Evolutionary conservation across 73 alveolate genomes (phyloP).

Genomic region (Uronychia setigera): DNA sequence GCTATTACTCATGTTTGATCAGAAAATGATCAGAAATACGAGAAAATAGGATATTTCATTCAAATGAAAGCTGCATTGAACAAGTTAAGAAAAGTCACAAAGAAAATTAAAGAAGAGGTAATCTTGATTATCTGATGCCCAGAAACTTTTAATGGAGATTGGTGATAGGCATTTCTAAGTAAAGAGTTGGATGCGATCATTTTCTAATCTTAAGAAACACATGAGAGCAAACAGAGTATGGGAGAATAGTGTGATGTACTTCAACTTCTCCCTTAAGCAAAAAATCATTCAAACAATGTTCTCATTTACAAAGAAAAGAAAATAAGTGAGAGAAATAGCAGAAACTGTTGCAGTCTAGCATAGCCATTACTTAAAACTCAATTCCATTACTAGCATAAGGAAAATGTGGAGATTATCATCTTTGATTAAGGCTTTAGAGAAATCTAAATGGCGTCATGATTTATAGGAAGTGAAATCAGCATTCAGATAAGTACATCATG

Average conservation of each 20-base stretch:
- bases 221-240: background rate
- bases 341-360: no score
- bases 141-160: background rate
- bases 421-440: no score
- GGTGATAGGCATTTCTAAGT: background rate
- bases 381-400: no score
- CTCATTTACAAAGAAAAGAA: no score
- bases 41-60: background rate
- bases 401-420: no score
- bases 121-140: background rate
- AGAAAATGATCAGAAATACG: background rate
- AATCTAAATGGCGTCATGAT: no score
- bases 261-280: background rate
- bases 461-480: no score
- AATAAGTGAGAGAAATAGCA: no score
- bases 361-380: no score
- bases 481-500: no score
- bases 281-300: background rate
- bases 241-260: background rate
- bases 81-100: background rate
- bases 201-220: background rate
- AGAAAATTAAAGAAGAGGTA: background rate
- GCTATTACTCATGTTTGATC: background rate
- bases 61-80: background rate
- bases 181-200: background rate